phyloP scores from a whole-genome alignment of 1,284 basidiomycete genomes.

The Cutaneotrichosporon dermatis region DNA sequence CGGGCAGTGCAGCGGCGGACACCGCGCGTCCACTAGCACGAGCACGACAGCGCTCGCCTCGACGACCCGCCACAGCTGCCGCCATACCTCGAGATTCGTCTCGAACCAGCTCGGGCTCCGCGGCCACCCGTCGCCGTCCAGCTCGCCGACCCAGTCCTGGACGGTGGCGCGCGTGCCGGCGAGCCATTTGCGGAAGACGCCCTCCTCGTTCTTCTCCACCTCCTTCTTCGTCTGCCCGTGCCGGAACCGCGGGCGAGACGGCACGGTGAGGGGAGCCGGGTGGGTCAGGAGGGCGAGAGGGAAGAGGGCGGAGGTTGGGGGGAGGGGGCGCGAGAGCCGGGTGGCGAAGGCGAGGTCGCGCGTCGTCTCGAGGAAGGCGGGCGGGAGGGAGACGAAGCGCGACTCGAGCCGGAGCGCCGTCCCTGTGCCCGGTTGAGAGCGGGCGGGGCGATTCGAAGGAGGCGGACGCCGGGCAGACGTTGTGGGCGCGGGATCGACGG shows the following conservation, averaged over 20 bases:
- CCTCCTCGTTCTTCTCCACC: constrained; percentile 78
- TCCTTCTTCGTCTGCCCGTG: constrained; percentile 79
- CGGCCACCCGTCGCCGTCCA: constrained; percentile 18
- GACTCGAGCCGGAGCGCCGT: not conserved
- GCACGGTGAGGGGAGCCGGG: constrained; percentile 51
- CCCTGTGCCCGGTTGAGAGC: not conserved
- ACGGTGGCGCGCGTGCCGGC: constrained; percentile 58
- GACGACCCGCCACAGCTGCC: constrained; percentile 77
- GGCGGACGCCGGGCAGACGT: too few relatives aligned
- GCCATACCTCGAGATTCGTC: constrained; percentile 85
- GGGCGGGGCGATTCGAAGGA: too few relatives aligned
- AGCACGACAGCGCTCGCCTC: constrained; percentile 81
- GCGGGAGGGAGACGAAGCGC: constrained; percentile 63
- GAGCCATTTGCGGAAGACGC: constrained; percentile 70
- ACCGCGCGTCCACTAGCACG: constrained; percentile 78
- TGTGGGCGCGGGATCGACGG: too few relatives aligned
- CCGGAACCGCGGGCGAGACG: constrained; percentile 73
- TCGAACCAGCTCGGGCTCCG: constrained; percentile 65
- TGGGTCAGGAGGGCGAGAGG: constrained; percentile 31
- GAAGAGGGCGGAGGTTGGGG: constrained; percentile 52
- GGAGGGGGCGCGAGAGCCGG: constrained; percentile 60
- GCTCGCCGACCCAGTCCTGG: constrained; percentile 54
- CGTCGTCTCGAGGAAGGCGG: constrained; percentile 62
- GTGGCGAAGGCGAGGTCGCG: constrained; percentile 57
- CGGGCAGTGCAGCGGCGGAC: constrained; percentile 62